Base-by-base conservation (phyloP, 2,329 filamentous ascomycete species). In the Fusarium devonianum region DNA sequence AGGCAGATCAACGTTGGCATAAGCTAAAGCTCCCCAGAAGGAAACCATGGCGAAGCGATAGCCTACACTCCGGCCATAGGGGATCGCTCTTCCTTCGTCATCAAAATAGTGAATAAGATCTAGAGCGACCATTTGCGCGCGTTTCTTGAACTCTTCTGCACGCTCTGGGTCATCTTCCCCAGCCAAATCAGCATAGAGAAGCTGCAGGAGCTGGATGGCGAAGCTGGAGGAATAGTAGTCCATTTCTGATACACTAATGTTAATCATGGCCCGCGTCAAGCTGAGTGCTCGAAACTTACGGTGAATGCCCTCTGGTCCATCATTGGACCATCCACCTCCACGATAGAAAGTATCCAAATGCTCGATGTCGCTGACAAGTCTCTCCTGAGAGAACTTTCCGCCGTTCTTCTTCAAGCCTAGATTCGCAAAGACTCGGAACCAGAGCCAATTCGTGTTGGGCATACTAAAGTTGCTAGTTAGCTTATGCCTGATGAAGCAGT, bases 1-100 rank as follows among this genome's bases (percentile, higher is more conserved):
- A 0, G 88, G 88, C 5, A 91, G 78, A 42, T 90, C 86, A 39
- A 91, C 85, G 58, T 85, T 85, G 4, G 88, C 88, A 63, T 90
- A 91, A 1, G 87, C 89, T 19, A 92, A 72, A 0, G 88, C 86
- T 10, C 87, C 86, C 89, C 89, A 92, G 73, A 92, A 92, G 1
- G 85, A 88, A n/a, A 87, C 85, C 85, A 92, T 92, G 37, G 88
- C 89, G 69, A 91, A 92, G n/a, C 89, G 83, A 68, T 93, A 93
- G 6, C 87, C 89, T 38, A 92, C 80, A 41, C 86, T 90, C 36
- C 89, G 82, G 4, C 89, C 89, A 59, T 91, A 93, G 0, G 89
- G 89, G 40, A 91, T 88, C 2, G 87, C 80, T 17, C 87, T 79
- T 5, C 85, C 89, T 67, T 89, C 80, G 7, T 84, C 78, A 62